A percentile compares a stretch with the other conserved stretches of the same genome.
Evolutionary conservation across 2,329 filamentous ascomycete genomes (phyloP).

Genomic region (Fusarium longipes): DNA sequence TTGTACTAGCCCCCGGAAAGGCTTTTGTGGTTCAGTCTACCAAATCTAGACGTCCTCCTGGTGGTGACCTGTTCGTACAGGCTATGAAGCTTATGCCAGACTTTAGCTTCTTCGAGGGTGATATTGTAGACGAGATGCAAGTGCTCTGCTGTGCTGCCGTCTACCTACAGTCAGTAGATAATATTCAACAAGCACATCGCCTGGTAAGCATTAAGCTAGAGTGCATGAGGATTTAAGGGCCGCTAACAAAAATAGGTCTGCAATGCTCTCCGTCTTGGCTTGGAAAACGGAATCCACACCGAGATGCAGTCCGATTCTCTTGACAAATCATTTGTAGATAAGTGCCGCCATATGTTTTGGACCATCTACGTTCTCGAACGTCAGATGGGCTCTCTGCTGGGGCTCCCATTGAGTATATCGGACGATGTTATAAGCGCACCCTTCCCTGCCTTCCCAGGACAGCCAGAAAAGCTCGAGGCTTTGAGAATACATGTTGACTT

Average conservation of each 20-base stretch:
- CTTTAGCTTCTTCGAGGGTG: conserved; percentile 30
- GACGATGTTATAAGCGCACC: conserved; percentile 34
- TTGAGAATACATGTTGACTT: conserved; percentile 34
- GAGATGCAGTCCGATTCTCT: conserved; percentile 33
- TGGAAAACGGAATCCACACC: conserved; percentile 36
- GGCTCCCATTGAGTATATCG: conserved; percentile 30
- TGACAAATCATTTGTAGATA: conserved; percentile 25
- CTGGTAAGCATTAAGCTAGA: conserved; percentile 1
- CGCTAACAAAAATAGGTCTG: conserved; percentile 18
- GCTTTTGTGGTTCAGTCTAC: conserved; percentile 36
- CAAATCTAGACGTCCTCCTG: conserved; percentile 32
- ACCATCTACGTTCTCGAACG: conserved; percentile 38
- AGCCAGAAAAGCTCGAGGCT: conserved; percentile 18
- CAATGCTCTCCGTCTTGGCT: conserved; percentile 19
- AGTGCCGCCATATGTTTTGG: conserved; percentile 30
- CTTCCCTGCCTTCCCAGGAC: conserved; percentile 19
- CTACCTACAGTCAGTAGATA: conserved; percentile 29
- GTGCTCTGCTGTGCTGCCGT: conserved; percentile 33
- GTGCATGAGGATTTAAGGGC: accelerated
- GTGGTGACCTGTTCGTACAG: conserved; percentile 31
- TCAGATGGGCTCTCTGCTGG: conserved; percentile 32
- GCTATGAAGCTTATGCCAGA: conserved; percentile 41
- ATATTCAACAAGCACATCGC: conserved; percentile 22
- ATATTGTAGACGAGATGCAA: conserved; percentile 33
- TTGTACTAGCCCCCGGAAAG: conserved; percentile 37